A percentile compares a stretch with the other conserved stretches of the same genome.
Conservation (phyloP, 1,284 basidiomycete genomes). For the Fomitopsis schrenkii region DNA sequence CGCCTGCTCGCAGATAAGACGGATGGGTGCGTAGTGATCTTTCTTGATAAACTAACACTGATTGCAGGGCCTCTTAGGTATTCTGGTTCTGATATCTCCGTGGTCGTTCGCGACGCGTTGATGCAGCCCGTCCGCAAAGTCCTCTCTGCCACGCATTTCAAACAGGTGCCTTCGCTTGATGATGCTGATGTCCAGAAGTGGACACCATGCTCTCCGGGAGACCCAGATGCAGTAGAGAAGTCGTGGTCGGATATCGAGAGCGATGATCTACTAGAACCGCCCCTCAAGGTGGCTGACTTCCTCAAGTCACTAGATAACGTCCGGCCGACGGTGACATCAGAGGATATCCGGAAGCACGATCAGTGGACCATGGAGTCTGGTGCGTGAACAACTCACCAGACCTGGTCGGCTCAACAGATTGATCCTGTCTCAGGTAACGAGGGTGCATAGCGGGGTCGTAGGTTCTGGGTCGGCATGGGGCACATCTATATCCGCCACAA, state of each 20-base stretch:
- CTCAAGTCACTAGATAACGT: constrained; percentile 79
- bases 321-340: constrained; percentile 85
- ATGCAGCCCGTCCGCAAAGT: constrained; percentile 99
- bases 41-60: not conserved
- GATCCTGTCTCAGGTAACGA: constrained; percentile 33
- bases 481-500: not conserved
- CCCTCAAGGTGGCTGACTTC: constrained; percentile 80
- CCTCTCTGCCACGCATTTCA: constrained; percentile 94
- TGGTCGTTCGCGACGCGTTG: constrained; percentile 93
- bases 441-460: constrained; percentile 29
- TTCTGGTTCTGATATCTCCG: constrained; percentile 94
- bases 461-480: not conserved
- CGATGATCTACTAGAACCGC: constrained; percentile 88
- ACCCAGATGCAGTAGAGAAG: constrained; percentile 83
- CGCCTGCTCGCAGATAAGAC: constrained; percentile 81
- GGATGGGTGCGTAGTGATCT: constrained; percentile 59
- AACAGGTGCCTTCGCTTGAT: constrained; percentile 41
- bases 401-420: not conserved
- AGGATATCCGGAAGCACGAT: constrained; percentile 89
- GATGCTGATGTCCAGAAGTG: constrained; percentile 45
- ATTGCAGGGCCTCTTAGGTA: constrained; percentile 43
- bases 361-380: constrained; percentile 91
- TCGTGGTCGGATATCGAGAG: constrained; percentile 90
- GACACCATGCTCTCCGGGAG: constrained; percentile 97
- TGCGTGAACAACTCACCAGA: constrained; percentile 14